phyloP scores from a whole-genome alignment of 352 stramenopile species.

The Globisporangium carolinianum region DNA sequence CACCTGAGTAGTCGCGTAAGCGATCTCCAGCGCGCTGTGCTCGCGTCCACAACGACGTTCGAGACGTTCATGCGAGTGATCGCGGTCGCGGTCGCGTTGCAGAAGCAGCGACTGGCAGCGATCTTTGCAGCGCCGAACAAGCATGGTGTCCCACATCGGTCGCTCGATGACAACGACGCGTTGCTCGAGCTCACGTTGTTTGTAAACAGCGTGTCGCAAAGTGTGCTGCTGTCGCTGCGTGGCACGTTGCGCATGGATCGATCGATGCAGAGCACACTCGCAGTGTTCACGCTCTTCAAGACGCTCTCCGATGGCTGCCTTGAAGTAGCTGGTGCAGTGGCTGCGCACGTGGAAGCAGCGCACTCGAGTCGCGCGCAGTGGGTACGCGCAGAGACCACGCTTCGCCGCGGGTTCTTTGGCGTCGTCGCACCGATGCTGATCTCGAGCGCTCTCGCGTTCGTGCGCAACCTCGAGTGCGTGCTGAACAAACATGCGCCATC shows the following conservation, averaged over 20 bases:
- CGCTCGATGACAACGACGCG: constrained; percentile 10
- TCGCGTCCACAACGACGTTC: constrained; percentile 12
- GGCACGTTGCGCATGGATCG: not conserved
- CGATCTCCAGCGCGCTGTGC: constrained; percentile 25
- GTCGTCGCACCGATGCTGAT: constrained; percentile 33
- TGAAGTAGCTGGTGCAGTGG: constrained; percentile 2
- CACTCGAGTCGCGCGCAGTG: not conserved
- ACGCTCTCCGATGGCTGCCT: constrained; percentile 8
- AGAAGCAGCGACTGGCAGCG: constrained; percentile 20
- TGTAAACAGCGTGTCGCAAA: constrained; percentile 41
- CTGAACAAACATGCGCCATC: not conserved
- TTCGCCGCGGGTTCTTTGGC: constrained; percentile 9
- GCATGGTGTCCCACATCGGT: not conserved
- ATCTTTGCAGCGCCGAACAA: constrained; percentile 2
- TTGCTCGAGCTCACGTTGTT: constrained; percentile 31
- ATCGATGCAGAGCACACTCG: not conserved
- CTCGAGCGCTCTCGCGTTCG: constrained; percentile 26
- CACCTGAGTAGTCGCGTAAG: constrained; percentile 31
- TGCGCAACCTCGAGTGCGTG: constrained; percentile 21
- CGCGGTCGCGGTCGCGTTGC: constrained; percentile 24
- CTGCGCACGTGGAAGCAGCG: not conserved
- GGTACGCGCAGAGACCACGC: constrained; percentile 6
- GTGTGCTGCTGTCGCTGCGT: constrained; percentile 17
- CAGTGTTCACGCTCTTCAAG: constrained; percentile 11
- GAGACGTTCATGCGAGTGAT: constrained; percentile 28